phyloP scores from a whole-genome alignment of 495 filamentous ascomycete species.

The Friedmanniomyces simplex region DNA sequence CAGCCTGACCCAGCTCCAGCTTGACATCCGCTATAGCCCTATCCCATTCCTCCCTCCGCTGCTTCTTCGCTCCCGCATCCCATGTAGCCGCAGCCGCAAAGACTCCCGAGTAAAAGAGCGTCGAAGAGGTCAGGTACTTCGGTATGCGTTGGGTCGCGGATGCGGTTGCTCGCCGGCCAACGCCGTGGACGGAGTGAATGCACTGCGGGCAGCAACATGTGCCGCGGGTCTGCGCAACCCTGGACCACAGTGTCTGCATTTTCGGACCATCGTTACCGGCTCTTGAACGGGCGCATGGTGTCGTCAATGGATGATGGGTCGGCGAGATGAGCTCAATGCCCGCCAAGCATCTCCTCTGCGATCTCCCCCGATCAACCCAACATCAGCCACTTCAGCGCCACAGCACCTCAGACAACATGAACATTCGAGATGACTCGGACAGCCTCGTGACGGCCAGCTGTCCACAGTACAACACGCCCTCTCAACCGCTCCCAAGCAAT shows the following conservation, averaged over 20 bases:
- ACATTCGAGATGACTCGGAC: too few species aligned
- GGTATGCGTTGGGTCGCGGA: constrained; percentile 42
- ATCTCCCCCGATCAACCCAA: too few species aligned
- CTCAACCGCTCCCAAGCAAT: too few species aligned
- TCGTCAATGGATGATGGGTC: background rate
- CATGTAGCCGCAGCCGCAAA: constrained; percentile 59
- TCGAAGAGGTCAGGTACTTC: constrained; percentile 52
- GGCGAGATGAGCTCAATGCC: background rate
- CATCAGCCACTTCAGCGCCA: too few species aligned
- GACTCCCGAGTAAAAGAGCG: constrained; percentile 60
- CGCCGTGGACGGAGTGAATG: constrained; percentile 41
- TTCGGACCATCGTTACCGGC: background rate
- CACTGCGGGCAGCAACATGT: constrained; percentile 58
- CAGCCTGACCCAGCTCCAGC: constrained; percentile 28
- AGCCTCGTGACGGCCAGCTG: too few species aligned
- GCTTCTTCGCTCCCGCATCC: constrained; percentile 53
- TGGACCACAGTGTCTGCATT: constrained; percentile 66
- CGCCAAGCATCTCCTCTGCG: too few species aligned
- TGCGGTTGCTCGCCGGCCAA: constrained; percentile 45
- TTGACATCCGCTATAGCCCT: constrained; percentile 41
- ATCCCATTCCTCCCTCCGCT: constrained; percentile 54
- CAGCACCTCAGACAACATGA: too few species aligned
- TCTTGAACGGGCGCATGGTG: background rate
- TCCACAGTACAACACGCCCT: too few species aligned
- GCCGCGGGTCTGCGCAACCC: constrained; percentile 49